These are phyloP conservation scores for Pseudozyma hubeiensis DNA, from an alignment of 1,284 basidiomycete genomes.

Conservation along the genomic window DNA sequence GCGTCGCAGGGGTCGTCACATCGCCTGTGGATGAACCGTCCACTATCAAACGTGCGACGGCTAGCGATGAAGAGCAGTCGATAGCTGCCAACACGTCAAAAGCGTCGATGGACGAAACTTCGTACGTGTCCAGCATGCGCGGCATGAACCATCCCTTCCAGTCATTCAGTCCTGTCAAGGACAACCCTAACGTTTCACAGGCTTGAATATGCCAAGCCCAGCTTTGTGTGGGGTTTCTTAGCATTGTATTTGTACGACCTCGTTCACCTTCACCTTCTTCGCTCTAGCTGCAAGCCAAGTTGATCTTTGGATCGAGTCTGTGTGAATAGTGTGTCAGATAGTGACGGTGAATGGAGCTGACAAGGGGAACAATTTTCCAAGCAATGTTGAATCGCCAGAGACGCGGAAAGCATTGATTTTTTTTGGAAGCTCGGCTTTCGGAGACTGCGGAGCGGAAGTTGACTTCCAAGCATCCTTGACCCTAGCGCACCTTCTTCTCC, in stretches of 20 bases:
- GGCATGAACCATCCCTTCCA: slow-evolving; percentile 16
- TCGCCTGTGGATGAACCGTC: slow-evolving; percentile 6
- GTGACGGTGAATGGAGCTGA: too few relatives aligned
- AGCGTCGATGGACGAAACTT: slow-evolving; percentile 10
- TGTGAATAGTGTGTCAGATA: too few relatives aligned
- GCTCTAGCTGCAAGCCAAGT: too few relatives aligned
- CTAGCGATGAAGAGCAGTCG: slow-evolving; percentile 6
- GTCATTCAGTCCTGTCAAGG: slow-evolving; percentile 24
- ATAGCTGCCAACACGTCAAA: slow-evolving; percentile 1
- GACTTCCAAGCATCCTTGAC: not conserved
- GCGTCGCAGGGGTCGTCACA: not conserved
- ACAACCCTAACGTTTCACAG: slow-evolving; percentile 2
- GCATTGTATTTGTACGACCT: not conserved
- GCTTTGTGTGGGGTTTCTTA: not conserved
- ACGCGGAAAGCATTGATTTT: too few relatives aligned
- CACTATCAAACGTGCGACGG: not conserved
- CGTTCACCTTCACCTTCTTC: too few relatives aligned
- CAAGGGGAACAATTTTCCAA: not conserved
- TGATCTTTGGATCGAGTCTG: too few relatives aligned
- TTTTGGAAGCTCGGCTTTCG: slow-evolving; percentile 1
- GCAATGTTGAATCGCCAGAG: not conserved
- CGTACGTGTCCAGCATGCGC: slow-evolving; percentile 16
- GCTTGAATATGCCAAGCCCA: not conserved
- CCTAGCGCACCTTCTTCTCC: too few relatives aligned
- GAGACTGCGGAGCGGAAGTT: not conserved